A percentile compares a stretch with the other conserved stretches of the same genome.
Evolutionary conservation across 768 basidiomycete species (phyloP).

Genomic region (Boletus sp.): DNA sequence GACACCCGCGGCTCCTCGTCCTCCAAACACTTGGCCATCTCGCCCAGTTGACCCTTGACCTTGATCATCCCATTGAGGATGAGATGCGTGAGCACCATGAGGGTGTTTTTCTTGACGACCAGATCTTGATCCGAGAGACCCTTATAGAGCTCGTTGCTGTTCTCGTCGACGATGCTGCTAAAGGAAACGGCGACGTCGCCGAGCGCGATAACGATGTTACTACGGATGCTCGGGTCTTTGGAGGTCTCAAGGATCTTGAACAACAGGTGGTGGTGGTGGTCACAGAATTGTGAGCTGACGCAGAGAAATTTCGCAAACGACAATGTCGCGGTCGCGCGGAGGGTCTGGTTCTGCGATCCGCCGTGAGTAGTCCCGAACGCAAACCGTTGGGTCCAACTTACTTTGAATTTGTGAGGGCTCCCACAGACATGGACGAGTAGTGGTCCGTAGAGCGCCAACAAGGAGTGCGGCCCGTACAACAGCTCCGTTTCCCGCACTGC

Average conservation of each 20-base stretch:
- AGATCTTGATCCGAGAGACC: slow-evolving; percentile 85
- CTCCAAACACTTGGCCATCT: slow-evolving; percentile 99
- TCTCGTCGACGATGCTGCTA: slow-evolving; percentile 95
- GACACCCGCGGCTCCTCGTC: slow-evolving; percentile 83
- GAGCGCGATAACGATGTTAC: slow-evolving; percentile 96
- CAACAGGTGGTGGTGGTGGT: slow-evolving; percentile 79
- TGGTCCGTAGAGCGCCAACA: slow-evolving; percentile 84
- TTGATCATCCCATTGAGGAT: slow-evolving; percentile 99
- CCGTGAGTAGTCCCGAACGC: slow-evolving; percentile 6
- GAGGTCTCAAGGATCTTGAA: slow-evolving; percentile 95
- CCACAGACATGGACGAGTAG: slow-evolving; percentile 89
- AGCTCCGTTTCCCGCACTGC: slow-evolving; percentile 83
- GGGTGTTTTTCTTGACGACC: slow-evolving; percentile 97
- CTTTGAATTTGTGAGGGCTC: slow-evolving; percentile 89
- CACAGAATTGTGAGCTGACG: slow-evolving; percentile 91
- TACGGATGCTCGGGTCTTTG: slow-evolving; percentile 83
- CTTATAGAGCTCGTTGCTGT: slow-evolving; percentile 91
- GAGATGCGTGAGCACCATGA: slow-evolving; percentile 96
- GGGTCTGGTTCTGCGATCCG: slow-evolving; percentile 64
- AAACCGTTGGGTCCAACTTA: slow-evolving; percentile 22
- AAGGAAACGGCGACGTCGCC: slow-evolving; percentile 99
- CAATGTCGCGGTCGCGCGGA: slow-evolving; percentile 83
- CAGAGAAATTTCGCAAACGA: slow-evolving; percentile 96
- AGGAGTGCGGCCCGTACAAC: slow-evolving; percentile 75
- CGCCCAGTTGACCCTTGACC: slow-evolving; percentile 97